phyloP scores from a whole-genome alignment of 768 basidiomycete genomes.

The Leucocoprinus sp. region DNA sequence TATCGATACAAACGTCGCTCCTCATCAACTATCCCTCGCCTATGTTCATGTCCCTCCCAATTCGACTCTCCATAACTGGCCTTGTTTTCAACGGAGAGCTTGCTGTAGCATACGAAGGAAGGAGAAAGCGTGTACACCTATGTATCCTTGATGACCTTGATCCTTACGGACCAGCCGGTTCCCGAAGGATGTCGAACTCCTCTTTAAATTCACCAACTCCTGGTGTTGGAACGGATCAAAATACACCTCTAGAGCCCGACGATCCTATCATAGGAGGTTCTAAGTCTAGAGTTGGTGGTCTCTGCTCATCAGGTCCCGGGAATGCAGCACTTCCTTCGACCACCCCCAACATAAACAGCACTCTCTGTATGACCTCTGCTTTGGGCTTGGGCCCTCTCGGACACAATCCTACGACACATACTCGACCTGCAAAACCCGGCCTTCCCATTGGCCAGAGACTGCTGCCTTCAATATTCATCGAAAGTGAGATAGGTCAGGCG shows the following conservation, averaged over 20 bases:
- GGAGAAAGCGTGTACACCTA: conserved; percentile 71
- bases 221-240: conserved; percentile 3
- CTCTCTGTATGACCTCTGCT: conserved; percentile 13
- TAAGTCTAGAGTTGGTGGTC: background rate
- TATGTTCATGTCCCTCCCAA: conserved; percentile 94
- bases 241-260: conserved; percentile 55
- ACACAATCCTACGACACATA: background rate
- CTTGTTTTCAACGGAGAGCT: conserved; percentile 83
- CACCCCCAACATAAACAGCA: background rate
- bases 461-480: conserved; percentile 82
- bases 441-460: conserved; percentile 77
- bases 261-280: conserved; percentile 24
- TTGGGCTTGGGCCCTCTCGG: conserved; percentile 16
- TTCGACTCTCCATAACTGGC: conserved; percentile 87
- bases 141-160: conserved; percentile 86
- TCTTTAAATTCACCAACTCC: conserved; percentile 13
- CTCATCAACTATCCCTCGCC: conserved; percentile 96
- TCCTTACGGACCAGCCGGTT: conserved; percentile 69
- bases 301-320: background rate
- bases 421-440: conserved; percentile 45
- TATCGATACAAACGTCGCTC: conserved; percentile 86
- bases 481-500: conserved; percentile 93
- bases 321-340: background rate
- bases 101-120: conserved; percentile 86
- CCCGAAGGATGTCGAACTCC: conserved; percentile 26